These are phyloP conservation scores for Leccinum disarticulatum DNA, from an alignment of 768 basidiomycete genomes.

Conservation along the genomic window DNA sequence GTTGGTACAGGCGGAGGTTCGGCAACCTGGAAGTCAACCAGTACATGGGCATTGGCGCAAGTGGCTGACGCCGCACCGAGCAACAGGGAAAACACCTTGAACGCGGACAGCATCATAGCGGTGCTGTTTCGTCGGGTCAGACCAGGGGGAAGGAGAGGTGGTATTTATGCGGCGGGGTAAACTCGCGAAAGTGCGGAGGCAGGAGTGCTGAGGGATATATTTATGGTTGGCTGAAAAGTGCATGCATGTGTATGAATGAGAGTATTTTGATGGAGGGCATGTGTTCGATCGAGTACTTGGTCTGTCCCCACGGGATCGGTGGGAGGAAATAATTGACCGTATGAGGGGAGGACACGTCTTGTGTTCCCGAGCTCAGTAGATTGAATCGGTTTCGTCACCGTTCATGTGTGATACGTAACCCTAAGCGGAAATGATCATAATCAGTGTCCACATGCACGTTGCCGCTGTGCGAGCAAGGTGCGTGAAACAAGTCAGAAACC, in stretches of 20 bases:
- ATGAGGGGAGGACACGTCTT: not conserved
- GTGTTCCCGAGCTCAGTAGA: not conserved
- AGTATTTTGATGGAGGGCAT: not conserved
- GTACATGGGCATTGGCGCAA: constrained; percentile 26
- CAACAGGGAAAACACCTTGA: constrained; percentile 14
- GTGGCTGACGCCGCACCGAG: constrained; percentile 10
- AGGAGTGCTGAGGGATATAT: constrained; percentile 1
- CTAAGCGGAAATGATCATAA: not conserved
- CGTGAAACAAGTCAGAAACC: not conserved
- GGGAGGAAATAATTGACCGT: not conserved
- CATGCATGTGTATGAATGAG: not conserved
- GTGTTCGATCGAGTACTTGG: not conserved
- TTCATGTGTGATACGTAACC: not conserved
- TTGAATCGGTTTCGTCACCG: not conserved
- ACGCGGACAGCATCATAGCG: constrained; percentile 22
- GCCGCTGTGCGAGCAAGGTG: not conserved
- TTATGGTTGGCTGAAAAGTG: not conserved
- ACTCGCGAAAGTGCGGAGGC: not conserved
- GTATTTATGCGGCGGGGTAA: constrained; percentile 9
- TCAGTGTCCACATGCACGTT: not conserved
- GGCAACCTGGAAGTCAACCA: constrained; percentile 69
- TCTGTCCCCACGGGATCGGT: not conserved
- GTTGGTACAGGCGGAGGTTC: constrained; percentile 71
- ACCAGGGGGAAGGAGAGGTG: not conserved
- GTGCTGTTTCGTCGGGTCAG: constrained; percentile 3